Base-by-base conservation (phyloP, 2,329 filamentous ascomycete genomes). In the Fusarium dlaminii region DNA sequence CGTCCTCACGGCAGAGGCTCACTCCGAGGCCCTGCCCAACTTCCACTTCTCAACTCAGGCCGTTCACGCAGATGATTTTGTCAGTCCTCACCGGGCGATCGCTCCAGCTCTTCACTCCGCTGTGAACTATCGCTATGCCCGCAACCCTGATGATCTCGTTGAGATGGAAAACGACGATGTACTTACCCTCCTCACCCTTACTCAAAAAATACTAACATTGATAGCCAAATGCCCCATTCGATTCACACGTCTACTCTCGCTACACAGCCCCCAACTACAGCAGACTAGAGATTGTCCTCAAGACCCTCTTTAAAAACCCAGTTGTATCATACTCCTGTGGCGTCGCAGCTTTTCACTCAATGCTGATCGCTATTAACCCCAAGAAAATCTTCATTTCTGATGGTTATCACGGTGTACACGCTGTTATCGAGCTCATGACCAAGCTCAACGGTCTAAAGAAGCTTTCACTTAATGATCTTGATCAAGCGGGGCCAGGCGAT, bases 371-470 rank as follows among this genome's bases (percentile, higher is more conserved):
- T 78, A 84, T 97, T 12, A 94, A 97, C 80, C 96, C 96, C 2
- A 90, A 90, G 76, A 91, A 92, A 69, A 90, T 98, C 61, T 92
- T 94, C 74, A 94, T 98, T 73, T 91, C 91, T 30, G 91, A 88
- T 22, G 95, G 95, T 42, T 99, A 98, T 83, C 96, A 98, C 84
- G 96, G 96, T 75, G 97, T 94, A 83, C 94, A 98, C 82, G 94
- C 94, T 70, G 93, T 98, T 24, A 89, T 98, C 75, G 83, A 83
- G 36, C 84, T 98, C 60, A 87, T 97, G 74, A 83, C 88, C 67
- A 93, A 94, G 72, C 89, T 98, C 60, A 94, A 91, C 27, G 92
- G 93, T 1, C 88, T 97, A 20, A 83, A 92, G 80, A 88, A 92
- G 74, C 86, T 98, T 6, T 88, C 91, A n/a, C 88, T 98, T 10